phyloP scores from a whole-genome alignment of 1,284 basidiomycete genomes.

The Ustilago loliicola region DNA sequence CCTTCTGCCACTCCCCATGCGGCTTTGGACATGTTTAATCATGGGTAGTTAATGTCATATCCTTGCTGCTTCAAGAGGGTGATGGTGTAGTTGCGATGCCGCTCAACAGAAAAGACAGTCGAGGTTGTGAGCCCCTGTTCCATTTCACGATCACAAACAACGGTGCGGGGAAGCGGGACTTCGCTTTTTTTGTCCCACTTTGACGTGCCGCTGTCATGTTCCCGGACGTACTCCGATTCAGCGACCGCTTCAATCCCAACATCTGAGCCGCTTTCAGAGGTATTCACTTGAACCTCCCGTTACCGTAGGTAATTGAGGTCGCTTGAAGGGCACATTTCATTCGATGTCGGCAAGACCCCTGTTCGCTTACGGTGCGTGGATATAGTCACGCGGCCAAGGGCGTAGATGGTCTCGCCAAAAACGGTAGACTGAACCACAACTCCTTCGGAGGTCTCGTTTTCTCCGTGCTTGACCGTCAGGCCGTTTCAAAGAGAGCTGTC shows the following conservation, averaged over 20 bases:
- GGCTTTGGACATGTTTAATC: background rate
- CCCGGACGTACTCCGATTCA: constrained; percentile 12
- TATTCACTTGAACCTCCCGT: background rate
- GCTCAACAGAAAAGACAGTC: too few species aligned
- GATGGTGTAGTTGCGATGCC: background rate
- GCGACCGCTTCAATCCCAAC: constrained; percentile 10
- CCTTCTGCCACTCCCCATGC: constrained; percentile 1
- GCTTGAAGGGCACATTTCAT: background rate
- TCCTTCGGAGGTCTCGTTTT: background rate
- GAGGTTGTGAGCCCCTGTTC: background rate
- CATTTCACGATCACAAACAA: background rate
- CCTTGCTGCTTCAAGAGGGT: background rate
- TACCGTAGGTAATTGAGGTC: background rate
- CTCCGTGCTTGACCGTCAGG: background rate
- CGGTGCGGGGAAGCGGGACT: constrained; percentile 8
- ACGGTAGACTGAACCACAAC: background rate
- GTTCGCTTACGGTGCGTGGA: constrained; percentile 15
- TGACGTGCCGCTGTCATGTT: background rate
- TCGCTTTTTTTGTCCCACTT: background rate
- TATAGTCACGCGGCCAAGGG: constrained; percentile 3
- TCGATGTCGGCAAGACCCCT: background rate
- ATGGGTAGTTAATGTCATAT: background rate
- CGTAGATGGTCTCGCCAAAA: constrained; percentile 10
- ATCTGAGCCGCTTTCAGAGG: constrained; percentile 9
- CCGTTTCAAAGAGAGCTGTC: too few species aligned